A percentile compares a stretch with the other conserved stretches of the same genome.
Evolutionary conservation across 2,329 filamentous ascomycete genomes (phyloP).

Genomic region (Aureobasidium sp.): DNA sequence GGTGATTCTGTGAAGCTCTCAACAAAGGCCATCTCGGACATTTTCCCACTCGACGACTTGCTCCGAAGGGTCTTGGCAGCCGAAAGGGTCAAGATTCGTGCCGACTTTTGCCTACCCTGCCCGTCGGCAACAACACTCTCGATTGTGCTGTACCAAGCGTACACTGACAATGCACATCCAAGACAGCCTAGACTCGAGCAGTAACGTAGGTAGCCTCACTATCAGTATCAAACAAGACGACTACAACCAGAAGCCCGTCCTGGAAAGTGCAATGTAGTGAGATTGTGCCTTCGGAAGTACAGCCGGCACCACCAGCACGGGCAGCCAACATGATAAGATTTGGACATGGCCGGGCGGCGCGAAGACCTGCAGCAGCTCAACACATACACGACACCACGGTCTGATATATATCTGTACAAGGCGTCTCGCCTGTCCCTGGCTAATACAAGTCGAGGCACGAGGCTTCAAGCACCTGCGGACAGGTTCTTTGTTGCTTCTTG

Average conservation of each 20-base stretch:
- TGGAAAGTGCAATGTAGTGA: not conserved
- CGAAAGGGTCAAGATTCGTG: not conserved
- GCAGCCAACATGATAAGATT: not conserved
- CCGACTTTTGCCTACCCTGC: not conserved
- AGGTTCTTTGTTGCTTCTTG: not conserved
- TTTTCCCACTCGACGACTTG: constrained; percentile 2
- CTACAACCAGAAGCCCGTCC: not conserved
- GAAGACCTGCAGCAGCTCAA: not conserved
- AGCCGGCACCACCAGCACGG: not conserved
- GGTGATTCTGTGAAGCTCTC: constrained; percentile 8
- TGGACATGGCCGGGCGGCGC: not conserved
- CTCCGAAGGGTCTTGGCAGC: constrained; percentile 2
- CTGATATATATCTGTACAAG: not conserved
- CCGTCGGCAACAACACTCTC: not conserved
- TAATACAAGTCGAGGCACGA: not conserved
- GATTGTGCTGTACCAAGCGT: not conserved
- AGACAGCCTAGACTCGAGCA: not conserved
- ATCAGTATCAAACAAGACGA: not conserved
- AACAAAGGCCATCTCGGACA: constrained; percentile 14
- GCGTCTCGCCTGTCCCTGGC: not conserved
- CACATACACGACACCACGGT: not conserved
- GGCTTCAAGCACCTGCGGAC: not conserved
- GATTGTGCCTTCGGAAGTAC: not conserved
- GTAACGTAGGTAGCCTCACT: not conserved
- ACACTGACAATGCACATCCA: too few species aligned